A percentile compares a stretch with the other conserved stretches of the same genome.
These are phyloP conservation scores for Cytospora mali DNA, from an alignment of 2,329 filamentous ascomycete species.

Conservation along the genomic window DNA sequence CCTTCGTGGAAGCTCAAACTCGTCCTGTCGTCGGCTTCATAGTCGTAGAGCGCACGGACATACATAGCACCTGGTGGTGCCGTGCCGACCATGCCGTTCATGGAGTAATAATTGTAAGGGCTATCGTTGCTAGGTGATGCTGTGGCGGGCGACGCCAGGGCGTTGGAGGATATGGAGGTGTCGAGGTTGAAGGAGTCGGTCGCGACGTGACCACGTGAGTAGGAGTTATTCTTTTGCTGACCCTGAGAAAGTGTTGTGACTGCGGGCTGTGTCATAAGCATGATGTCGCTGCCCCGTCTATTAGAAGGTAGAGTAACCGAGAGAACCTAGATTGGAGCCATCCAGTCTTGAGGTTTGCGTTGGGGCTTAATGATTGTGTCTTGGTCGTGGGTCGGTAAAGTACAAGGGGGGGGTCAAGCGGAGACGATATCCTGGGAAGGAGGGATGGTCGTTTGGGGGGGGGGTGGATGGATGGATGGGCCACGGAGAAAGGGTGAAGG, in stretches of 20 bases:
- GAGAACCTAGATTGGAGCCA: constrained; percentile 22
- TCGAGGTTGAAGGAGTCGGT: constrained; percentile 28
- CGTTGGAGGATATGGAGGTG: constrained; percentile 27
- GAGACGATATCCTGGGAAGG: constrained; percentile 6
- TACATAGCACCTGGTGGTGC: constrained; percentile 74
- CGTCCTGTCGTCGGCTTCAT: constrained; percentile 94
- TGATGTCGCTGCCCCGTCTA: constrained; percentile 41
- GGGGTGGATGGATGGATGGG: neutral
- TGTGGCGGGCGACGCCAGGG: constrained; percentile 28
- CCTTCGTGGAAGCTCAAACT: constrained; percentile 96
- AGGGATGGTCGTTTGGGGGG: neutral
- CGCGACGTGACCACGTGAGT: constrained; percentile 14
- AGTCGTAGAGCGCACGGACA: constrained; percentile 95
- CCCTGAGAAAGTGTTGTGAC: constrained; percentile 49
- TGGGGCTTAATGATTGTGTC: neutral
- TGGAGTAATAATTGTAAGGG: constrained; percentile 39
- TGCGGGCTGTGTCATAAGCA: constrained; percentile 57
- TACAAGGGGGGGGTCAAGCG: constrained; percentile 1
- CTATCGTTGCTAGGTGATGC: constrained; percentile 29
- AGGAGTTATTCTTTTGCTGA: constrained; percentile 40
- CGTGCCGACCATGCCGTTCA: constrained; percentile 65
- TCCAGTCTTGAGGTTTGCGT: constrained; percentile 22
- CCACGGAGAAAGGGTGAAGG: neutral
- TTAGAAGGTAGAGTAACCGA: constrained; percentile 21
- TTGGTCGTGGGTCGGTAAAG: constrained; percentile 2